Base-by-base conservation (phyloP, 768 basidiomycete species). In the Crassisporium funariophilum region DNA sequence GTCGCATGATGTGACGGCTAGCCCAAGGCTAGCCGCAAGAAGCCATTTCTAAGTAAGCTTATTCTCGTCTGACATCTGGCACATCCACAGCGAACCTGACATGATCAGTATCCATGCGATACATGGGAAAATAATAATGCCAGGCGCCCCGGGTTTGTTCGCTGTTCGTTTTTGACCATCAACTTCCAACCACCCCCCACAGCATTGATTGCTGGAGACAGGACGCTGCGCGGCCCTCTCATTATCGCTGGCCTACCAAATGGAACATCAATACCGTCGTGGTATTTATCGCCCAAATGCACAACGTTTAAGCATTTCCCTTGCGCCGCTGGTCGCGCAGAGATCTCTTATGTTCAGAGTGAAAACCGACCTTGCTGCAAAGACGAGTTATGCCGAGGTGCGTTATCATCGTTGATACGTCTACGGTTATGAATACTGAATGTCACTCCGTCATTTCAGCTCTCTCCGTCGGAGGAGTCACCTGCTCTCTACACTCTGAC, bases 201-300 rank as follows among this genome's bases (percentile, higher is more conserved):
- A 53, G 52, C 52, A 41, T 53, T 53, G 52, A 53, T 21, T 45
- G 52, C 44, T 53, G 52, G 43, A 46, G 44, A 49, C 23, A 52
- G 52, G 44, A 49, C 52, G 52, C 52, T 53, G 52, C 19, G 47
- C 47, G 52, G 43, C 47, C 31, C 23, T 31, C 24, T 22, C 27
- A 35, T 31, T 29, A 24, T 37, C 31, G 12, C 31, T 33, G 31
- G 16, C 12, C 36, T 21, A 36, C 4, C n/a, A n/a, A n/a, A 54
- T 53, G 53, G 53, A 53, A 48, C 27, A 49, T 39, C 57, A 55
- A 50, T 60, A 52, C 44, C 53, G 53, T 34, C 52, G 57, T 31
- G 59, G 63, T 20, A 64, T 64, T 22, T 46, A 56, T 46, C 54
- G 63, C 19, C 57, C 57, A 10, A 62, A 62, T 36, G 63, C 63